Evolutionary conservation across 1,139 yeast genomes (phyloP).

Genomic region (Magnusiomyces clavatus): DNA sequence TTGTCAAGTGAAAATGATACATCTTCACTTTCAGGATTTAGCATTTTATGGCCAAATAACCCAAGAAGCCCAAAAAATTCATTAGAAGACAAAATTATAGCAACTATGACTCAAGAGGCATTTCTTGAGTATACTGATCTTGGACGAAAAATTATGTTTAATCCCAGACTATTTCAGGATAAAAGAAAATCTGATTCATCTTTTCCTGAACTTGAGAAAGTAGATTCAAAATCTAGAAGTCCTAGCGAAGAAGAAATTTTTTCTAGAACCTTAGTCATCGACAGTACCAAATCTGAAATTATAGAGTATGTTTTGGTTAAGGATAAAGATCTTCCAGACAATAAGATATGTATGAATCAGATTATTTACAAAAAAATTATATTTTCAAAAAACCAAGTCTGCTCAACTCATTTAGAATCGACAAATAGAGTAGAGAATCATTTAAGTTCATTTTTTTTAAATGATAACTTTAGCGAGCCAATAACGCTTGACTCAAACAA

Average conservation of each 20-base stretch:
- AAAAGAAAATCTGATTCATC: neutral
- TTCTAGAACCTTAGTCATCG: constrained; percentile 59
- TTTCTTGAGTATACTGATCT: neutral
- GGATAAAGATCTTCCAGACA: neutral
- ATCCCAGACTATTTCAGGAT: neutral
- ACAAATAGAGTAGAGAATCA: too few relatives aligned
- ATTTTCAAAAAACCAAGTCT: too few relatives aligned
- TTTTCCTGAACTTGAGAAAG: neutral
- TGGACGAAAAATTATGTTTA: neutral
- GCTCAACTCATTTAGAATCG: too few relatives aligned
- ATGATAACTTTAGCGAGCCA: too few relatives aligned
- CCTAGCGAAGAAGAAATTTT: constrained; percentile 62
- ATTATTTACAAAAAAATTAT: neutral
- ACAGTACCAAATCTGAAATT: neutral
- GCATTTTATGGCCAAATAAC: neutral
- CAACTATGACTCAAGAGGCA: neutral
- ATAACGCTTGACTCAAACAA: too few relatives aligned
- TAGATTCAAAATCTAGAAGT: neutral
- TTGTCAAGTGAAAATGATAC: constrained; percentile 22
- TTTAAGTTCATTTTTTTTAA: too few relatives aligned
- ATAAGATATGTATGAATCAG: neutral
- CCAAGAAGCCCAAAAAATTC: neutral
- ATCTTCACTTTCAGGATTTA: neutral
- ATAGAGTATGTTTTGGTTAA: constrained; percentile 1
- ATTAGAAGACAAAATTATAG: neutral